Conservation (phyloP, 2,329 filamentous ascomycete genomes). For the Lasiodiplodia sp. region DNA sequence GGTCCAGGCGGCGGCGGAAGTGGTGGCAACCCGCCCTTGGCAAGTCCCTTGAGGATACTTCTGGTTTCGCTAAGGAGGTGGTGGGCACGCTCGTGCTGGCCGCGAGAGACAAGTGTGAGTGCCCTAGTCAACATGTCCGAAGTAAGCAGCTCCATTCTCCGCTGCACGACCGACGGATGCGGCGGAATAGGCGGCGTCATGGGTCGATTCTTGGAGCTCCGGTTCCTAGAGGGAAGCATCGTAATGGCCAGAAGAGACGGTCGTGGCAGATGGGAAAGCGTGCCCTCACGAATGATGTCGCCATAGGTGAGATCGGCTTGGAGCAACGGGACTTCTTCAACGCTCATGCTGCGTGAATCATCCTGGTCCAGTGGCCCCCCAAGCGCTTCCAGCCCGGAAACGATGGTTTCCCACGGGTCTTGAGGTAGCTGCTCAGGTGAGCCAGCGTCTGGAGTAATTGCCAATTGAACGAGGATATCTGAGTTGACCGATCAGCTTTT, state of each 20-base stretch:
- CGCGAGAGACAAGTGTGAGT: conserved; percentile 85
- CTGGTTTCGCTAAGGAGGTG: conserved; percentile 92
- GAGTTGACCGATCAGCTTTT: conserved; percentile 41
- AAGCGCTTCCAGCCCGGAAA: conserved; percentile 91
- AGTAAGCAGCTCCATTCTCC: conserved; percentile 95
- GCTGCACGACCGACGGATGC: conserved; percentile 92
- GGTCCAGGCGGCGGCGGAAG: conserved; percentile 69
- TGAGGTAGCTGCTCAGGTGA: conserved; percentile 85
- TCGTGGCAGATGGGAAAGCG: conserved; percentile 82
- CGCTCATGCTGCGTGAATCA: conserved; percentile 80
- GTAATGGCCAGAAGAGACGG: conserved; percentile 94
- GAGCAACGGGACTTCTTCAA: conserved; percentile 93
- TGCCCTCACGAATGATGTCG: conserved; percentile 89
- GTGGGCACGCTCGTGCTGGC: conserved; percentile 91
- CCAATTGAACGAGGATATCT: conserved; percentile 92
- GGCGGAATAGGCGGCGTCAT: conserved; percentile 84
- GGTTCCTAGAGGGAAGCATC: conserved; percentile 72
- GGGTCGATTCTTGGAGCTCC: conserved; percentile 62
- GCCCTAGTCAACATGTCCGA: conserved; percentile 97
- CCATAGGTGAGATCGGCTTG: conserved; percentile 95
- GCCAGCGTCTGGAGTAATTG: conserved; percentile 85
- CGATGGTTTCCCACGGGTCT: conserved; percentile 96
- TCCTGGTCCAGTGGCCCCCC: conserved; percentile 88
- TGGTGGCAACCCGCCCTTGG: conserved; percentile 91
- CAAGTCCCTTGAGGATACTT: conserved; percentile 92